phyloP scores from a whole-genome alignment of 345 rosid genomes.

The Boechera retrofracta region DNA sequence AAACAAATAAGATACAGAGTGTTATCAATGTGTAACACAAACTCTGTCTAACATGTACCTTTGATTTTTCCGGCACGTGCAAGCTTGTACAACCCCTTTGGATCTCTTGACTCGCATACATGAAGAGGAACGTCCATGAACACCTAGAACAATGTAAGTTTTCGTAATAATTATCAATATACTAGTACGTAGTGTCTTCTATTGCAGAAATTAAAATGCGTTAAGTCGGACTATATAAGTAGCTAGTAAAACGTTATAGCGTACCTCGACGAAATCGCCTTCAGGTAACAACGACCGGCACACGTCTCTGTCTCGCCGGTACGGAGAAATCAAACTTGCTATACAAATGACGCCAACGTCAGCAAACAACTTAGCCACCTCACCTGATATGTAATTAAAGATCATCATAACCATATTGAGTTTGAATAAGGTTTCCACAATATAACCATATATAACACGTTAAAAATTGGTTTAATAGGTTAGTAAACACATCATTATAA shows the following conservation, averaged over 20 bases:
- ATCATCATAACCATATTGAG: slow-evolving; percentile 21
- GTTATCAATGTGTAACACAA: too few species aligned
- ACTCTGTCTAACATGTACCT: slow-evolving; percentile 44
- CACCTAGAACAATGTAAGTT: slow-evolving; percentile 48
- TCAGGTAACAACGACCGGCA: slow-evolving; percentile 73
- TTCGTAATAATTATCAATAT: neutral
- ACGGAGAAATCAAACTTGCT: slow-evolving; percentile 89
- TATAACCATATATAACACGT: neutral
- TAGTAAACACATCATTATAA: neutral
- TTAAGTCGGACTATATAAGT: too few species aligned
- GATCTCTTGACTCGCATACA: slow-evolving; percentile 82
- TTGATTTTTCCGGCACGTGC: slow-evolving; percentile 90
- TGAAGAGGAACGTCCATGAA: slow-evolving; percentile 82
- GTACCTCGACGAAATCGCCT: slow-evolving; percentile 82
- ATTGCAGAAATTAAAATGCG: too few species aligned
- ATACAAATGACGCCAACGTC: slow-evolving; percentile 86
- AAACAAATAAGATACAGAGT: too few species aligned
- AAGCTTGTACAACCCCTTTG: slow-evolving; percentile 86
- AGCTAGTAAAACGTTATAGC: neutral
- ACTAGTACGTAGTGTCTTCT: neutral
- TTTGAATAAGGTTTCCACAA: too few species aligned
- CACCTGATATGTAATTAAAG: slow-evolving; percentile 52
- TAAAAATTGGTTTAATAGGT: neutral
- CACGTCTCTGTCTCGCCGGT: slow-evolving; percentile 68
- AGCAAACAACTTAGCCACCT: slow-evolving; percentile 85